phyloP scores from a whole-genome alignment of 1,284 basidiomycete species.

The Sporisorium graminicola region DNA sequence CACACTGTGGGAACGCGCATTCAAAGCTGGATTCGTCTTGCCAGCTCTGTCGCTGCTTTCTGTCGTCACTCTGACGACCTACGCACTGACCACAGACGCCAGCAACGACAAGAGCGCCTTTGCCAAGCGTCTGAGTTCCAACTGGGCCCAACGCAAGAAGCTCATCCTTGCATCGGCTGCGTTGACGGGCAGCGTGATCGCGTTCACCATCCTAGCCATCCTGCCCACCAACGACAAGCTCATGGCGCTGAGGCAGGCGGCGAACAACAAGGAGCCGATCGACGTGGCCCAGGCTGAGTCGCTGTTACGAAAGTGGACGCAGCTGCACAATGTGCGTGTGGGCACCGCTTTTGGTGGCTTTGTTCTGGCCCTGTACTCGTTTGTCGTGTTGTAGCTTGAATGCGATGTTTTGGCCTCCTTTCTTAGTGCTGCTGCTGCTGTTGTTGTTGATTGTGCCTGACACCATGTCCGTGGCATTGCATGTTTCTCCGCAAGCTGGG shows the following conservation, averaged over 20 bases:
- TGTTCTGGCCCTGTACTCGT: slow-evolving; percentile 27
- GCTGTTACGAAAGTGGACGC: slow-evolving; percentile 27
- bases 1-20: slow-evolving; percentile 41
- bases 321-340: slow-evolving; percentile 43
- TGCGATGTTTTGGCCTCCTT: background rate
- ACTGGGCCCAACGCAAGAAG: slow-evolving; percentile 25
- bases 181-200: slow-evolving; percentile 20
- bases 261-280: slow-evolving; percentile 31
- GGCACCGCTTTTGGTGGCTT: slow-evolving; percentile 25
- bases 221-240: slow-evolving; percentile 34
- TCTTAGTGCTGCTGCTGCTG: background rate
- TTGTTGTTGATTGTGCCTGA: background rate
- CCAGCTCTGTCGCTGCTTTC: slow-evolving; percentile 25
- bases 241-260: slow-evolving; percentile 22
- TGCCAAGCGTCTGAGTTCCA: slow-evolving; percentile 11
- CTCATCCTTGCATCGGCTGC: slow-evolving; percentile 28
- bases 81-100: slow-evolving; percentile 12
- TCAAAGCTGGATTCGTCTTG: slow-evolving; percentile 23
- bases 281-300: slow-evolving; percentile 18
- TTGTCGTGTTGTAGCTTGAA: slow-evolving; percentile 13
- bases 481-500: background rate
- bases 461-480: background rate
- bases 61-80: slow-evolving; percentile 12
- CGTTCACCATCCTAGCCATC: slow-evolving; percentile 30
- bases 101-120: slow-evolving; percentile 9